Evolutionary conservation across 1,139 yeast genomes (phyloP), one percentile per base, ranked within the genome.

Genomic region (Saccharomycopsis hybrid): DNA sequence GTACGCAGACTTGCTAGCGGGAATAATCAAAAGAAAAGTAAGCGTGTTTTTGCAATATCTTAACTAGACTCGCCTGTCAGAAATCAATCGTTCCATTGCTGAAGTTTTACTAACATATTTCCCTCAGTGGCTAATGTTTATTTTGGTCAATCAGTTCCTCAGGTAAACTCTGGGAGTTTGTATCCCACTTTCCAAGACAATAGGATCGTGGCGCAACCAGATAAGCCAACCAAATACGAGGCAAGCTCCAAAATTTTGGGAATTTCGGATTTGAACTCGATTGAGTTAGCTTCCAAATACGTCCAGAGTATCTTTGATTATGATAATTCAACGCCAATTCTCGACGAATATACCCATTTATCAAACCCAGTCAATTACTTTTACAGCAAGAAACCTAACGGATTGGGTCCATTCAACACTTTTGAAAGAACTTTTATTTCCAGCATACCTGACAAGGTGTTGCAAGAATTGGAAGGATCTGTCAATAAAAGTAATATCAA

Each of bases 371-470:
- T 70, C n/a, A 64, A 67, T 49, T 71, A 70, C 53, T 69, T 67
- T 52, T 71, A 61, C 52, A 63, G 66, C 33, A 60, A 59, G 48
- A 70, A 68, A 5, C 58, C 64, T 2, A 70, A 69, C 31, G 72
- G 72, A 0, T 56, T 70, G 38, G 72, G 73, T 5, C 64, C 73
- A 1, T 82, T 85, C 61, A 77, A 85, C n/a, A 84, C 96, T 7
- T 89, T 88, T 63, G 90, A 81, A 58, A 82, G 84, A 59, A 72
- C 82, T 3, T 76, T 77, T 44, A 81, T 82, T 52, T 73, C 82
- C 54, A 80, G 78, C 60, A 78, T 90, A 49, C 97, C 97, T 0
- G 96, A 89, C 63, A 80, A 78, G 55, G 81, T 89, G 56, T 78
- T 86, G 58, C 87, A 83, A 55, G 90, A 86, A 59, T 80, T 84